Percentiles rank a stretch among this genome's conserved stretches.
phyloP scores from a whole-genome alignment of 805 yeast genomes.

The Kluyveromyces wickerhamii region DNA sequence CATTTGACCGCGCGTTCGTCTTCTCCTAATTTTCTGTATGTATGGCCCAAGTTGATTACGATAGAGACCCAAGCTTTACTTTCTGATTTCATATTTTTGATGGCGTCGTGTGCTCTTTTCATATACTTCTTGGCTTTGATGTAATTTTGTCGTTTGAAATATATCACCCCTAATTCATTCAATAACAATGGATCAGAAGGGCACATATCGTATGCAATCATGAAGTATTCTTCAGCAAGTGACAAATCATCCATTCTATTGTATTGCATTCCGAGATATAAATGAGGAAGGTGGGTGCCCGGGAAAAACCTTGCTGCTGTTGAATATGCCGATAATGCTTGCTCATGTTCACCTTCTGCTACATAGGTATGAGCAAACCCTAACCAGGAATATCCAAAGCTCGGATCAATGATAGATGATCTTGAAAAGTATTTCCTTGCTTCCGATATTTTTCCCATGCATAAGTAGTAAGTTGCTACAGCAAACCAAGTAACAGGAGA shows the following conservation, averaged over 20 bases:
- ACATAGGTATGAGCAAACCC: constrained; percentile 98
- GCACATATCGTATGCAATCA: constrained; percentile 68
- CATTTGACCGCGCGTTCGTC: constrained; percentile 62
- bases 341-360: constrained; percentile 97
- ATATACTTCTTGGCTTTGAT: constrained; percentile 63
- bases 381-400: constrained; percentile 93
- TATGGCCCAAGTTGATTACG: constrained; percentile 82
- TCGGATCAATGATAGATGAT: constrained; percentile 81
- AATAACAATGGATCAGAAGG: constrained; percentile 78
- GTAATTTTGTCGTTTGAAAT: constrained; percentile 66
- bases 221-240: constrained; percentile 79
- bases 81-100: constrained; percentile 63
- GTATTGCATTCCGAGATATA: constrained; percentile 95
- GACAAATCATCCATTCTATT: constrained; percentile 75
- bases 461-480: constrained; percentile 81
- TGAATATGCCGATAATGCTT: constrained; percentile 94
- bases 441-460: constrained; percentile 63
- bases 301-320: constrained; percentile 89
- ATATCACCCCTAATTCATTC: constrained; percentile 90
- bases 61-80: constrained; percentile 80
- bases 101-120: constrained; percentile 61
- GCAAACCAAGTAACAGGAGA: constrained; percentile 86
- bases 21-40: constrained; percentile 59
- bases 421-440: constrained; percentile 84
- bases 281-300: constrained; percentile 81